Evolutionary conservation across 148 eudicot species (phyloP), one percentile per base, ranked within the genome.

Genomic region (Camellia granthamiana): DNA sequence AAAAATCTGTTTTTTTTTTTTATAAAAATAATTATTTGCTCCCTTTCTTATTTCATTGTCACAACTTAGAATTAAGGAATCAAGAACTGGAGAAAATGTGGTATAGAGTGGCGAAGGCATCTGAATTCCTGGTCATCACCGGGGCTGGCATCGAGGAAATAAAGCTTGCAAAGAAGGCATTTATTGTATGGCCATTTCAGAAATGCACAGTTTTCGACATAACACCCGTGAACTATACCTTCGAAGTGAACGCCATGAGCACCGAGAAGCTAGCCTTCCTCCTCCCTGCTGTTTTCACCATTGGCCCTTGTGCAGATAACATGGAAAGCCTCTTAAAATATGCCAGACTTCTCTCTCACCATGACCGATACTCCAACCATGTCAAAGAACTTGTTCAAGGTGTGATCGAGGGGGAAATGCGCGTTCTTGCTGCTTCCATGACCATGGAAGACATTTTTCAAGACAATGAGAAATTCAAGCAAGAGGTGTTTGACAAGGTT

Each of bases 231-330:
- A 69, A 69, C 73, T 69, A 43, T 21, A 43, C 54, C 51, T 69
- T 69, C 11, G 73, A 69, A 46, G 73, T 69, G 3, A 14, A 69
- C 5, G 73, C 73, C 54, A 44, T 69, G 73, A 69, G 73, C 11
- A 19, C 30, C 0, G 73, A 69, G 73, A 69, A 69, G 54, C 73
- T 69, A 14, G 7, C 73, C 2, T 69, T 69, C 54, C 21, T 69
- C n/a, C 73, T 69, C 52, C 73, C 73, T 6, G 73, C 73, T 18
- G 73, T 69, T 18, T 69, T 69, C 73, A 69, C 73, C 19, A 43
- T 69, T 18, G 73, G 73, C 73, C 73, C 73, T 3, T 12, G 73
- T 2, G 52, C 21, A 0, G 54, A 69, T 18, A 21, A 69, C 54
- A 4, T 15, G 3, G 30, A 69, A 14, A 69, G 73, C 54, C 73